Percentiles rank a stretch among this genome's conserved stretches.
Conservation (phyloP, 139 green algal genomes). For the Bryopsis sp. region DNA sequence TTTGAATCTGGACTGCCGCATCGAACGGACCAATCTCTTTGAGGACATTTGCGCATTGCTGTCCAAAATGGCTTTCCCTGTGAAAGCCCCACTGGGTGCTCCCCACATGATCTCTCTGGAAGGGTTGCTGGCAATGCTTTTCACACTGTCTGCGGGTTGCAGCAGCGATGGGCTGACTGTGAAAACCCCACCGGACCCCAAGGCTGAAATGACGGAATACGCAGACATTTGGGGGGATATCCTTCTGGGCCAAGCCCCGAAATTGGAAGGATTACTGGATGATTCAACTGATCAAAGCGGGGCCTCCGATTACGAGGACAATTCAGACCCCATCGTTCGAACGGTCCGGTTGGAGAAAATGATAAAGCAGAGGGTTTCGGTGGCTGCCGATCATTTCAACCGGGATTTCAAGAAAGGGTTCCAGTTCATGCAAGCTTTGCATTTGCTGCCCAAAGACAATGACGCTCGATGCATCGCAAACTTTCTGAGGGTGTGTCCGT, state of each 20-base stretch:
- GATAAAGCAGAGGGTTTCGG: slow-evolving; percentile 61
- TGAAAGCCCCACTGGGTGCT: slow-evolving; percentile 52
- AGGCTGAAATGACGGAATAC: slow-evolving; percentile 35
- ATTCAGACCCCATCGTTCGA: too few relatives aligned
- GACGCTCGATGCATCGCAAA: slow-evolving; percentile 44
- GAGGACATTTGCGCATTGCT: slow-evolving; percentile 63
- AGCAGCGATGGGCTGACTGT: slow-evolving; percentile 20
- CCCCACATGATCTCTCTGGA: slow-evolving; percentile 80
- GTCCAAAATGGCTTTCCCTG: slow-evolving; percentile 71
- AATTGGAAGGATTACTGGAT: neutral
- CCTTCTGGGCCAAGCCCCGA: neutral
- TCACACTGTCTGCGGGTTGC: slow-evolving; percentile 28
- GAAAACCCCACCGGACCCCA: slow-evolving; percentile 17
- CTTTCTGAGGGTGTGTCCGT: slow-evolving; percentile 78
- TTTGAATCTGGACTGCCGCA: slow-evolving; percentile 82
- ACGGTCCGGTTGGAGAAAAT: slow-evolving; percentile 40
- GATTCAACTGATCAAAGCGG: too few relatives aligned
- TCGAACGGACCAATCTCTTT: slow-evolving; percentile 71
- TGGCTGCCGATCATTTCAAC: slow-evolving; percentile 95
- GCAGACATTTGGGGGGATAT: slow-evolving; percentile 27
- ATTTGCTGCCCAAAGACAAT: slow-evolving; percentile 61
- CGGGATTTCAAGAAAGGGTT: slow-evolving; percentile 90
- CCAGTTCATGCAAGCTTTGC: slow-evolving; percentile 63
- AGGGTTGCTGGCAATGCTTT: slow-evolving; percentile 76
- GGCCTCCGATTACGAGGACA: too few relatives aligned